Evolutionary conservation across 1,284 basidiomycete genomes (phyloP).

Genomic region (Pterulicium gracile): DNA sequence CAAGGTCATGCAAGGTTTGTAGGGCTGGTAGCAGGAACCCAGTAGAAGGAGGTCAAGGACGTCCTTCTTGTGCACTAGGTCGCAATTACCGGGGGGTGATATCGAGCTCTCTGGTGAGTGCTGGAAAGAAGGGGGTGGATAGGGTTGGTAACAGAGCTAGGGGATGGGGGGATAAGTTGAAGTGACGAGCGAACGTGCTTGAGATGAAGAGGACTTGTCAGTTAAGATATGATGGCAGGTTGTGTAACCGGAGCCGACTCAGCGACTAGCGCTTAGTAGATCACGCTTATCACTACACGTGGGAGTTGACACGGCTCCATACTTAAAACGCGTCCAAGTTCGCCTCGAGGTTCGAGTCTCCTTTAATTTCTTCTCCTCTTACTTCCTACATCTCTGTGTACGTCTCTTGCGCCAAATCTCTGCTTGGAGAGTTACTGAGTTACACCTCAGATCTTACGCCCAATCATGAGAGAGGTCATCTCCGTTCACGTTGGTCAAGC

Average conservation of each 20-base stretch:
- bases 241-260: too few relatives aligned
- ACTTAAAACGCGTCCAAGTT: neutral
- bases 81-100: neutral
- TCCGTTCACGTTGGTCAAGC: slow-evolving; percentile 90
- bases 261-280: too few relatives aligned
- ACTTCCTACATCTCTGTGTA: neutral
- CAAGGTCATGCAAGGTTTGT: slow-evolving; percentile 50
- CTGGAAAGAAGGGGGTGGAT: neutral
- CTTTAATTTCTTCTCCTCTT: neutral
- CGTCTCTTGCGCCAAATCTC: too few relatives aligned
- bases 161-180: neutral
- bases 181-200: neutral
- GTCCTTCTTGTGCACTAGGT: neutral
- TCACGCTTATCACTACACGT: too few relatives aligned
- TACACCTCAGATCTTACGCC: too few relatives aligned
- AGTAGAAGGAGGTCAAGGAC: neutral
- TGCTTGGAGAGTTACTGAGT: too few relatives aligned
- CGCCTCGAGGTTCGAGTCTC: slow-evolving; percentile 1
- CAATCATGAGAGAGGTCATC: slow-evolving; percentile 77
- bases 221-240: neutral
- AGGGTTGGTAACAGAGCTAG: neutral
- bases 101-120: neutral
- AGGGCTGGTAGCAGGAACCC: neutral
- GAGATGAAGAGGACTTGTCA: too few relatives aligned
- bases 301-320: too few relatives aligned